Base-by-base conservation (phyloP, 768 basidiomycete species). In the Sporobolomyces phaffii region DNA sequence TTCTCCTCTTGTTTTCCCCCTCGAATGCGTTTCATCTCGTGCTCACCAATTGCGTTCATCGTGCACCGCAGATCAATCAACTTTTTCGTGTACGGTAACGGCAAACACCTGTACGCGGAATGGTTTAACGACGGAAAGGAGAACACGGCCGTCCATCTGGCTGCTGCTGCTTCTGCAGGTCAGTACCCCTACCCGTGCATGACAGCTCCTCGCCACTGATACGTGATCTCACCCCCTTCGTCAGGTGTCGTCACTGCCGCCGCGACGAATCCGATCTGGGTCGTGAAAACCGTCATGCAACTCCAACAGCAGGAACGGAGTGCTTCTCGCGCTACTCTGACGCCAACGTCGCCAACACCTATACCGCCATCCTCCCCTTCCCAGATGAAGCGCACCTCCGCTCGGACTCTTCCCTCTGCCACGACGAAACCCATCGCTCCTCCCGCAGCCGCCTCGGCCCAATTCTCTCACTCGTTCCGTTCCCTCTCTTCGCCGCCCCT, bases 211-310 rank as follows among this genome's bases (percentile, higher is more conserved):
- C n/a, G n/a, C n/a, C n/a, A n/a, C n/a, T n/a, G n/a, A n/a, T n/a
- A n/a, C n/a, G n/a, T n/a, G n/a, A 22, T 24, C 20, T 13, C 11
- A 45, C n/a, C 44, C n/a, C n/a, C n/a, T n/a, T n/a, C n/a, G 44
- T 5, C 64, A 78, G 93, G 94, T 1, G 80, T 98, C 70, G 81
- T 82, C 36, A 99, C 96, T 0, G 84, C 92, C 7, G 87, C 90
- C 0, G 90, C 85, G 15, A 98, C 96, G 26, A 99, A 99, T 77
- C 96, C 96, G 0, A 94, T 99, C 29, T 99, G 96, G 96, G 96
- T 99, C 51, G 91, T 99, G 67, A 99, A 98, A 78, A 99, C 96
- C 48, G 86, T 94, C 10, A 74, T 99, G 60, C 96, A 99, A 76
- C 84, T 99, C 2, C 76, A 78, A 15, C 65, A 53, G 28, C 68